Evolutionary conservation across 208 protist genomes (phyloP).

Genomic region (Leishmania major): DNA sequence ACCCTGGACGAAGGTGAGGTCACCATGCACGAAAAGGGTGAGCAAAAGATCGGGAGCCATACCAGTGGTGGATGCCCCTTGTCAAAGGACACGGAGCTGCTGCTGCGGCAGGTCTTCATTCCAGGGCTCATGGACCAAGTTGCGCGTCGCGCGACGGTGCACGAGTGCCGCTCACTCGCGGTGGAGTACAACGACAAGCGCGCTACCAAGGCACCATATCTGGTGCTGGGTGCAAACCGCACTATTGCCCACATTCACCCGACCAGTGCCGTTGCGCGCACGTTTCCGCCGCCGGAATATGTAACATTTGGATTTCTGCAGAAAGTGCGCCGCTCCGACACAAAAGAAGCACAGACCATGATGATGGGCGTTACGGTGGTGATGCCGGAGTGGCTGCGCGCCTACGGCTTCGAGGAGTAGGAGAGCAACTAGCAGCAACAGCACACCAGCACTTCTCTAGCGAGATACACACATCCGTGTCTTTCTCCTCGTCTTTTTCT

Average conservation of each 20-base stretch:
- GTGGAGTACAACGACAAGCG: constrained; percentile 87
- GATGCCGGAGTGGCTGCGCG: constrained; percentile 82
- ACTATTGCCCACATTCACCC: constrained; percentile 88
- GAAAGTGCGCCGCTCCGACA: constrained; percentile 72
- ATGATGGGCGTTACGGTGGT: constrained; percentile 92
- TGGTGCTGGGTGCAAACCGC: constrained; percentile 51
- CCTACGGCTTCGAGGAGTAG: constrained; percentile 57
- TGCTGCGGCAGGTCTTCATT: constrained; percentile 84
- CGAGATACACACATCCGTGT: not conserved
- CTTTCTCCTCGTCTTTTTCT: not conserved
- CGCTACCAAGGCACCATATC: constrained; percentile 80
- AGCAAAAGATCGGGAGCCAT: not conserved
- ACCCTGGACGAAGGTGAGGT: constrained; percentile 69
- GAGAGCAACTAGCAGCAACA: constrained; percentile 5
- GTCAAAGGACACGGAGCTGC: constrained; percentile 65
- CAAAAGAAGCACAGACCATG: constrained; percentile 69
- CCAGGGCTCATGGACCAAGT: constrained; percentile 89
- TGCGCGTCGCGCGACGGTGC: constrained; percentile 81
- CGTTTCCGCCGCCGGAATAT: constrained; percentile 87
- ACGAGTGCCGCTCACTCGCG: constrained; percentile 85
- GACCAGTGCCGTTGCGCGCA: constrained; percentile 80
- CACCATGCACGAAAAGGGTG: constrained; percentile 11
- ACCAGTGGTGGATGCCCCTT: not conserved
- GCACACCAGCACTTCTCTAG: not conserved
- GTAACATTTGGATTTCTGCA: constrained; percentile 85